Percentiles rank a stretch among this genome's conserved stretches.
Conservation (phyloP, 2,329 filamentous ascomycete genomes). For the Macroventuria anomochaeta region DNA sequence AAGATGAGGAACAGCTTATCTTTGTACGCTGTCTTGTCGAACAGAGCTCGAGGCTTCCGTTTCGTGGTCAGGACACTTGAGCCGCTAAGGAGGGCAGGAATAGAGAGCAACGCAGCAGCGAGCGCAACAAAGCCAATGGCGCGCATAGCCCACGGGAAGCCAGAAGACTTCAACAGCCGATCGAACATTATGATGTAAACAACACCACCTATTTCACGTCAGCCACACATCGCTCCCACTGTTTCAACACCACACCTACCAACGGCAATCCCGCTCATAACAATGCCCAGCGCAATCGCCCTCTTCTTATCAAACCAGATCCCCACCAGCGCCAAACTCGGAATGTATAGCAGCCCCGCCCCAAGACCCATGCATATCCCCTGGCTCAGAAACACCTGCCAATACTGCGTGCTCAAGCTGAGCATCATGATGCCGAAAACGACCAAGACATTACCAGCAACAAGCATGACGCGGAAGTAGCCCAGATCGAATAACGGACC, state of each 20-base stretch:
- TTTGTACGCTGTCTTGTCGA: constrained; percentile 42
- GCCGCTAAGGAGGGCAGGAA: constrained; percentile 45
- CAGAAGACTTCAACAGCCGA: constrained; percentile 30
- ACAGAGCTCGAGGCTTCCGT: constrained; percentile 42
- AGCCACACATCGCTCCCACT: not conserved
- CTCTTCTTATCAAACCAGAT: constrained; percentile 46
- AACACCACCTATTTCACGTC: constrained; percentile 38
- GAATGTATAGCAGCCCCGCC: constrained; percentile 47
- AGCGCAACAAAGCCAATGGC: constrained; percentile 46
- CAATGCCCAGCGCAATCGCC: constrained; percentile 44
- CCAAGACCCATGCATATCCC: constrained; percentile 57
- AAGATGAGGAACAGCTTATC: constrained; percentile 47
- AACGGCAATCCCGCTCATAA: constrained; percentile 49
- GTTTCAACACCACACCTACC: constrained; percentile 31
- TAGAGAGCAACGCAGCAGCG: constrained; percentile 38
- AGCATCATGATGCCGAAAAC: constrained; percentile 70
- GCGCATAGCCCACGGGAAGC: constrained; percentile 48
- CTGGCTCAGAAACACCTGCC: constrained; percentile 62
- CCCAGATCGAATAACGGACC: constrained; percentile 57
- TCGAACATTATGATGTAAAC: constrained; percentile 49
- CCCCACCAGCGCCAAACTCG: constrained; percentile 46
- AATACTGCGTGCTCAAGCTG: constrained; percentile 61
- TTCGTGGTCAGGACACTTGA: constrained; percentile 34
- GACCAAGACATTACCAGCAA: constrained; percentile 58
- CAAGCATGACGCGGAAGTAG: constrained; percentile 54